Conservation (phyloP, 2,329 filamentous ascomycete genomes). For the Graphium sp. region DNA sequence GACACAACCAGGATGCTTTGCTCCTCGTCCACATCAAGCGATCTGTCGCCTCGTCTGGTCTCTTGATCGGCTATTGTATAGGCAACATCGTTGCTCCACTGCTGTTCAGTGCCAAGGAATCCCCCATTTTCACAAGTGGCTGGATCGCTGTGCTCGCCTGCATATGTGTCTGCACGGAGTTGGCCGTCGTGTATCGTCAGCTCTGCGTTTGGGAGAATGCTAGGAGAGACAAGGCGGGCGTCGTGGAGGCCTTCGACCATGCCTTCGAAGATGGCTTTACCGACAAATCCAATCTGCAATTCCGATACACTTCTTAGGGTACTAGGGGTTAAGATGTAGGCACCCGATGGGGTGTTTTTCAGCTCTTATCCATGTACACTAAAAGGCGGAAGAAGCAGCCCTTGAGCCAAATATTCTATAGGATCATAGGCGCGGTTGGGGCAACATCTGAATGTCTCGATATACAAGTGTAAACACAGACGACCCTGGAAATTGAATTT, state of each 20-base stretch:
- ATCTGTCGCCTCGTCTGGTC: slow-evolving; percentile 22
- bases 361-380: no score
- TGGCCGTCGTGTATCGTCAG: slow-evolving; percentile 23
- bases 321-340: no score
- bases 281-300: slow-evolving; percentile 16
- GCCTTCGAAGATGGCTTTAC: slow-evolving; percentile 34
- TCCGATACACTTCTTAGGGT: slow-evolving; percentile 9
- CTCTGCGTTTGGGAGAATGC: slow-evolving; percentile 25
- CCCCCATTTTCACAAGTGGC: slow-evolving; percentile 15
- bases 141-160: slow-evolving; percentile 15
- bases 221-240: slow-evolving; percentile 21
- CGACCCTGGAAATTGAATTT: no score
- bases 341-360: no score
- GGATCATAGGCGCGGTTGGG: no score
- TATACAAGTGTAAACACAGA: no score
- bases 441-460: no score
- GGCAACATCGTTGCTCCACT: slow-evolving; percentile 20
- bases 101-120: slow-evolving; percentile 17
- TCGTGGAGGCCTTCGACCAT: slow-evolving; percentile 28
- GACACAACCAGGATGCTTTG: no score
- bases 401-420: no score
- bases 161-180: slow-evolving; percentile 10
- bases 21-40: slow-evolving; percentile 24
- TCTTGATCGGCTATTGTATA: slow-evolving; percentile 23
- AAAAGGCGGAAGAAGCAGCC: no score